Conservation (phyloP, 2,329 filamentous ascomycete species). For the Mycosphaerelloides madeirae region DNA sequence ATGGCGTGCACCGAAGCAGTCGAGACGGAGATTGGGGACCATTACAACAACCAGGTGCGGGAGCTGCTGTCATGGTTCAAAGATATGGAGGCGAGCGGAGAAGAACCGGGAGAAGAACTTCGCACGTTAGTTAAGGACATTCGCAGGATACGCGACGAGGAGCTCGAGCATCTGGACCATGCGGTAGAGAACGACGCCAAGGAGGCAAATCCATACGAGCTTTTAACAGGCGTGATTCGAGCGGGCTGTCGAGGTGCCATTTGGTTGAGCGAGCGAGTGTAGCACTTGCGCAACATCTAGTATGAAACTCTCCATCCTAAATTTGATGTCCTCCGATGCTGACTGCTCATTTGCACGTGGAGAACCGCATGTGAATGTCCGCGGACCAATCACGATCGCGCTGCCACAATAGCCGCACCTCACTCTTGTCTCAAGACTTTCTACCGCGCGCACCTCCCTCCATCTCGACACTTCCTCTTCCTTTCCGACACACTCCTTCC, state of each 20-base stretch:
- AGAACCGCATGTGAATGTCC: no score
- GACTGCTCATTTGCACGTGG: no score
- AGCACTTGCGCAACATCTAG: constrained; percentile 11
- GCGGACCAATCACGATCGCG: no score
- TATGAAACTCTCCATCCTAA: no score
- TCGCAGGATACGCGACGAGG: constrained; percentile 84
- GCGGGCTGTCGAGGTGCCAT: constrained; percentile 90
- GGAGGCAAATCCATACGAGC: constrained; percentile 81
- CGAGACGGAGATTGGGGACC: constrained; percentile 93
- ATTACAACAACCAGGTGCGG: constrained; percentile 91
- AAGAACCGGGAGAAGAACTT: constrained; percentile 76
- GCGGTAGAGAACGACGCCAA: constrained; percentile 91
- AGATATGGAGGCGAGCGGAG: constrained; percentile 69
- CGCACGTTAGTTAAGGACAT: constrained; percentile 67
- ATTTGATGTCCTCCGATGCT: no score
- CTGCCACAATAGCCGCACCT: no score
- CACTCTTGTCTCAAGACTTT: no score
- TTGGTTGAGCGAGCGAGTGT: constrained; percentile 77
- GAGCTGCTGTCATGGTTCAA: constrained; percentile 74
- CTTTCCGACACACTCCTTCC: no score
- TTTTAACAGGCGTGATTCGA: constrained; percentile 80
- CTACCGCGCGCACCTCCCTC: no score
- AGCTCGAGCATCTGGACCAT: constrained; percentile 93
- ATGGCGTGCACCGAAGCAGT: constrained; percentile 99
- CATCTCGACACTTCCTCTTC: no score